Evolutionary conservation across 306 rosid species (phyloP).

Genomic region (Vigna trinervia): DNA sequence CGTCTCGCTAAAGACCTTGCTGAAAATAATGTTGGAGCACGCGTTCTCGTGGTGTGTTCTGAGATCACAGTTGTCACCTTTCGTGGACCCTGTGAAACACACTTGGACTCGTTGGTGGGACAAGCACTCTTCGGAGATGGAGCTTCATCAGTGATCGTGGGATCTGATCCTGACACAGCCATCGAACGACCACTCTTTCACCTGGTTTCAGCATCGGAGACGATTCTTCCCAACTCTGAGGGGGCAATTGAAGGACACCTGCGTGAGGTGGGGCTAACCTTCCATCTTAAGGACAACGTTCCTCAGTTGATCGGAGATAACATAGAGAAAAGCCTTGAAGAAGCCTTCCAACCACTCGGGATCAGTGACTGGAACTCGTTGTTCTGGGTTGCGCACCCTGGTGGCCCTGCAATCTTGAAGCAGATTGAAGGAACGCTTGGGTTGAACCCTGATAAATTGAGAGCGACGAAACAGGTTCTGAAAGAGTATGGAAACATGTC

Average conservation of each 20-base stretch:
- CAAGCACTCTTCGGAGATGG: slow-evolving; percentile 58
- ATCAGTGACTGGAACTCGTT: slow-evolving; percentile 46
- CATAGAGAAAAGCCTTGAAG: slow-evolving; percentile 35
- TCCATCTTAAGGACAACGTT: slow-evolving; percentile 29
- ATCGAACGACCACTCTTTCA: slow-evolving; percentile 36
- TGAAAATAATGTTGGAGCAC: slow-evolving; percentile 47
- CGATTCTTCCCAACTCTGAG: slow-evolving; percentile 43
- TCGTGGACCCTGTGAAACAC: slow-evolving; percentile 39
- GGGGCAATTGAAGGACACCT: slow-evolving; percentile 48
- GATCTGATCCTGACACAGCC: slow-evolving; percentile 23
- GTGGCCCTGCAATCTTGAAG: slow-evolving; percentile 49
- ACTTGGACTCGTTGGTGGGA: slow-evolving; percentile 50
- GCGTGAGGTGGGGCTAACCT: slow-evolving; percentile 51
- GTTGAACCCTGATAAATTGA: slow-evolving; percentile 46
- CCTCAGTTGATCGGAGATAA: slow-evolving; percentile 35
- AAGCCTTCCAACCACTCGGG: slow-evolving; percentile 23
- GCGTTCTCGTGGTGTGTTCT: slow-evolving; percentile 50
- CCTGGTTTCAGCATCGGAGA: slow-evolving; percentile 1
- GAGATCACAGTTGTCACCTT: slow-evolving; percentile 40
- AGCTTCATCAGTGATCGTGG: slow-evolving; percentile 46
- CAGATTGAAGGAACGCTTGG: slow-evolving; percentile 34
- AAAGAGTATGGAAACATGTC: slow-evolving; percentile 56
- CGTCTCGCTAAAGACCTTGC: slow-evolving; percentile 53
- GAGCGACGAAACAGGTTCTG: slow-evolving; percentile 41
- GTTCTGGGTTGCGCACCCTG: slow-evolving; percentile 46